A percentile compares a stretch with the other conserved stretches of the same genome.
phyloP scores from a whole-genome alignment of 2,329 filamentous ascomycete species.

The Calonectria honghensis region DNA sequence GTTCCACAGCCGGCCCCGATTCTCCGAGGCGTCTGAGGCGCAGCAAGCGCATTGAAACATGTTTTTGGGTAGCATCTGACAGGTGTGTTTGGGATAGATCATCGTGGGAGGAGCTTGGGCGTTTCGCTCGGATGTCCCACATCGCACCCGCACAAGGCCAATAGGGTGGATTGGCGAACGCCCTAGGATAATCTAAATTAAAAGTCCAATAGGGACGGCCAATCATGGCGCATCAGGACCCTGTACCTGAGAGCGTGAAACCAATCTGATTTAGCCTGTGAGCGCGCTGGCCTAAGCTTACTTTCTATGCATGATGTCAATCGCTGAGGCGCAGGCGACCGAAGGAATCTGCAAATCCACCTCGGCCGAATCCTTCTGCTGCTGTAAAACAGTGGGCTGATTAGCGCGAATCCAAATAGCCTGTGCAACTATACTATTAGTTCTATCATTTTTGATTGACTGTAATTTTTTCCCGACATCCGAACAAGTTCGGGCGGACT shows the following conservation, averaged over 20 bases:
- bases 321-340: neutral
- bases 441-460: neutral
- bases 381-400: neutral
- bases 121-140: neutral
- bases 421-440: neutral
- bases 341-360: neutral
- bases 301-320: constrained; percentile 14
- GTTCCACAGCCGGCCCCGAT: neutral
- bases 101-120: neutral
- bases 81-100: neutral
- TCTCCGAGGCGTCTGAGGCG: neutral
- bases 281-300: neutral
- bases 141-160: neutral
- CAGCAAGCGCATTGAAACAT: neutral
- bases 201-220: neutral
- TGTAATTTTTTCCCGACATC: neutral
- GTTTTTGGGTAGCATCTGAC: constrained; percentile 9
- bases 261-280: neutral
- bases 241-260: neutral
- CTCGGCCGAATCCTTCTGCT: constrained; percentile 8
- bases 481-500: neutral
- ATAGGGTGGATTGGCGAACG: neutral
- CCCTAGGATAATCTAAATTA: neutral
- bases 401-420: neutral
- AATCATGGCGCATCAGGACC: neutral